Percentiles rank a stretch among this genome's conserved stretches.
These are phyloP conservation scores for Prunus yedoensis DNA, from an alignment of 331 rosid species.

Conservation along the genomic window DNA sequence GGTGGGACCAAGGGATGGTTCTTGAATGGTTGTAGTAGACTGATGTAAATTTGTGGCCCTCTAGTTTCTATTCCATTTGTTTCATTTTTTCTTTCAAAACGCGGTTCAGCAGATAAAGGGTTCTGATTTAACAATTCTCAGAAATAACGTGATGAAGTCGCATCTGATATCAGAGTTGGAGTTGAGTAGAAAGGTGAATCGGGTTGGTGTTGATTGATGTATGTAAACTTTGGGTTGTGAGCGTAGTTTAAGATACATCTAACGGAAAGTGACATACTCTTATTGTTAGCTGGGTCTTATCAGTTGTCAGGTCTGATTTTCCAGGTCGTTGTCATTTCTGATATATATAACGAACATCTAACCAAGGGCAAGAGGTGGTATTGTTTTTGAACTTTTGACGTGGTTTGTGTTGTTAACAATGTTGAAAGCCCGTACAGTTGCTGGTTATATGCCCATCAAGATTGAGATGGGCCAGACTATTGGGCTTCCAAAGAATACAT, in stretches of 20 bases:
- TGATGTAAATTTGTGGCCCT: conserved; percentile 53
- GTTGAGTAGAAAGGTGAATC: neutral
- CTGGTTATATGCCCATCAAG: neutral
- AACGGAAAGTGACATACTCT: too few species aligned
- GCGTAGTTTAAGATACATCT: too few species aligned
- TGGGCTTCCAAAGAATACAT: neutral
- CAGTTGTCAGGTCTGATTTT: too few species aligned
- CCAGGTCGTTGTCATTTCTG: too few species aligned
- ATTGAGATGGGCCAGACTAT: neutral
- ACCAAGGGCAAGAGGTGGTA: too few species aligned
- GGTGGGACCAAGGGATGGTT: conserved; percentile 39
- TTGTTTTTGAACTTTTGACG: too few species aligned
- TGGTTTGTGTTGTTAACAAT: too few species aligned
- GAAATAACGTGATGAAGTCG: neutral
- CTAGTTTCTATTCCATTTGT: conserved; percentile 40
- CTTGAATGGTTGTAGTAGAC: conserved; percentile 37
- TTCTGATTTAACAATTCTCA: neutral
- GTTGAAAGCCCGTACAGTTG: too few species aligned
- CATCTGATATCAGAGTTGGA: neutral
- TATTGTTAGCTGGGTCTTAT: too few species aligned
- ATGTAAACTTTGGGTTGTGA: neutral
- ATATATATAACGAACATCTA: too few species aligned
- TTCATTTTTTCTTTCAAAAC: conserved; percentile 34
- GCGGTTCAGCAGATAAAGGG: conserved; percentile 15
- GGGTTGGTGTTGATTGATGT: neutral